Evolutionary conservation across 306 rosid species (phyloP).

Genomic region (Lablab purpureus): DNA sequence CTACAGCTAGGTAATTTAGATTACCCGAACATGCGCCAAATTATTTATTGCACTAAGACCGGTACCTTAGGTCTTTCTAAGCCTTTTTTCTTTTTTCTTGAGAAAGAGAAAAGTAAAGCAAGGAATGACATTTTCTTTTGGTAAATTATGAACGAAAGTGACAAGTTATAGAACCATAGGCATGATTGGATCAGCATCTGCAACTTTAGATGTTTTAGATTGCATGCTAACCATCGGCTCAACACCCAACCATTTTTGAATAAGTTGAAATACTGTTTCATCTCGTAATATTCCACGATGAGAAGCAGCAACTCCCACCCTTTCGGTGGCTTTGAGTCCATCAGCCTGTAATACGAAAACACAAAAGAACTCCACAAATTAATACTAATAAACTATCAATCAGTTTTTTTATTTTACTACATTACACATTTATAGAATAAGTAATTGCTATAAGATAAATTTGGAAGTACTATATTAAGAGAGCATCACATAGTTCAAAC

Average conservation of each 20-base stretch:
- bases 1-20: not conserved
- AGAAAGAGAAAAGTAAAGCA: slow-evolving; percentile 1
- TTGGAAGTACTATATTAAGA: slow-evolving; percentile 4
- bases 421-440: not conserved
- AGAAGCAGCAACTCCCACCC: slow-evolving; percentile 70
- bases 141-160: not conserved
- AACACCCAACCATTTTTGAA: slow-evolving; percentile 77
- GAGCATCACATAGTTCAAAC: slow-evolving; percentile 26
- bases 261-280: slow-evolving; percentile 58
- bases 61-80: slow-evolving; percentile 11
- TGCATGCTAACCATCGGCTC: slow-evolving; percentile 57
- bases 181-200: slow-evolving; percentile 52
- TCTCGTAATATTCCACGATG: slow-evolving; percentile 72
- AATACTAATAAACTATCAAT: not conserved
- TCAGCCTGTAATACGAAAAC: slow-evolving; percentile 69
- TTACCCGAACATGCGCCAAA: slow-evolving; percentile 21
- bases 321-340: slow-evolving; percentile 76
- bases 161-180: slow-evolving; percentile 36
- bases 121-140: slow-evolving; percentile 24
- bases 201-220: slow-evolving; percentile 70
- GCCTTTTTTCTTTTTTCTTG: not conserved
- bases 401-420: not conserved
- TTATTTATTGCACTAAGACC: slow-evolving; percentile 28
- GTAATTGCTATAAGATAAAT: slow-evolving; percentile 17
- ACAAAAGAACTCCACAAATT: slow-evolving; percentile 32